These are phyloP conservation scores for Rhizopogon vulgaris DNA, from an alignment of 768 basidiomycete genomes.

Conservation along the genomic window DNA sequence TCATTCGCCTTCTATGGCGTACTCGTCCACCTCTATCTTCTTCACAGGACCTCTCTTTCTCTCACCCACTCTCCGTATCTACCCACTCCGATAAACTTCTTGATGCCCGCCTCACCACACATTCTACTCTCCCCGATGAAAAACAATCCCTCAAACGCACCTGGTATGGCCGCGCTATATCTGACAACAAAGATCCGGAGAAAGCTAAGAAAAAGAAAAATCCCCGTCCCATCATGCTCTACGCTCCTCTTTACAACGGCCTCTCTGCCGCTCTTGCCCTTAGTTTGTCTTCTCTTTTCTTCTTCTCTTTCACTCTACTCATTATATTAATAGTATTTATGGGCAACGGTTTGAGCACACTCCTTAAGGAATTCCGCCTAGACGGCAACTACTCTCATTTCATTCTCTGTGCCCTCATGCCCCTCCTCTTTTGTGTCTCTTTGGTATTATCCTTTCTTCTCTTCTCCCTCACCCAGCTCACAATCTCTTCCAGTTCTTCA, in stretches of 20 bases:
- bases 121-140: neutral
- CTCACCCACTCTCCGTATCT: slow-evolving; percentile 28
- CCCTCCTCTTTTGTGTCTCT: slow-evolving; percentile 40
- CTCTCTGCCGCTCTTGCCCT: slow-evolving; percentile 19
- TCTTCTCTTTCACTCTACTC: slow-evolving; percentile 3
- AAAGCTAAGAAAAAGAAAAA: slow-evolving; percentile 14
- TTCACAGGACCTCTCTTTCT: slow-evolving; percentile 21
- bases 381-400: slow-evolving; percentile 40
- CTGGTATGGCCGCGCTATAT: slow-evolving; percentile 57
- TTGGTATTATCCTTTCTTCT: slow-evolving; percentile 24
- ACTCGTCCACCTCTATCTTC: slow-evolving; percentile 23
- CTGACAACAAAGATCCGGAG: slow-evolving; percentile 21
- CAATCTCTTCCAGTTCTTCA: slow-evolving; percentile 29
- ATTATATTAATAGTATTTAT: slow-evolving; percentile 46
- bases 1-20: slow-evolving; percentile 53
- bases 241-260: slow-evolving; percentile 23
- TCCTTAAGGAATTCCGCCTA: slow-evolving; percentile 49
- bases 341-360: slow-evolving; percentile 54
- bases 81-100: slow-evolving; percentile 29
- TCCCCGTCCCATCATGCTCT: slow-evolving; percentile 16
- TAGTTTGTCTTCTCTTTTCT: slow-evolving; percentile 2
- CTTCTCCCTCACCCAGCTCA: neutral
- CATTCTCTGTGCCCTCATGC: slow-evolving; percentile 33
- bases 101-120: slow-evolving; percentile 1
- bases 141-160: slow-evolving; percentile 34